Percentiles rank a stretch among this genome's conserved stretches.
Conservation (phyloP, 805 yeast species). For the Komagataella mondaviorum region DNA sequence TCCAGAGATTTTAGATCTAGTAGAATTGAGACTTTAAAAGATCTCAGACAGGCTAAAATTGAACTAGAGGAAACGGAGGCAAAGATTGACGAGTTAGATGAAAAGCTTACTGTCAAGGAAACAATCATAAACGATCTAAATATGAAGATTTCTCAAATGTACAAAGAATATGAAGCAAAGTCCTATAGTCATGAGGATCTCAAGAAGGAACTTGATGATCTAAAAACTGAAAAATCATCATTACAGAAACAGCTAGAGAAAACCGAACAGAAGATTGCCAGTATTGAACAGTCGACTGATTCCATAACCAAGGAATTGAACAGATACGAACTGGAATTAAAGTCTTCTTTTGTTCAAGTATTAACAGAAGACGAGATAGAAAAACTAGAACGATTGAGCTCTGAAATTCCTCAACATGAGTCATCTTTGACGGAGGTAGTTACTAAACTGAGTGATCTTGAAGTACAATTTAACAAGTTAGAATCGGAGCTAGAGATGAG, state of each 20-base stretch:
- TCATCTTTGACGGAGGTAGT: constrained; percentile 25
- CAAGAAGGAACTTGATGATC: background rate
- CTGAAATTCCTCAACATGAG: constrained; percentile 24
- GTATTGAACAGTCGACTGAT: constrained; percentile 13
- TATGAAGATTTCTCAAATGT: constrained; percentile 23
- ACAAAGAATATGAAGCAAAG: constrained; percentile 10
- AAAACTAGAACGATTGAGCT: constrained; percentile 21
- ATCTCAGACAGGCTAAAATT: constrained; percentile 35
- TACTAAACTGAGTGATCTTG: constrained; percentile 26
- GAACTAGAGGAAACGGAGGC: constrained; percentile 28
- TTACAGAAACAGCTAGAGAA: constrained; percentile 27
- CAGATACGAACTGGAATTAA: constrained; percentile 34
- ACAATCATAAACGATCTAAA: constrained; percentile 35
- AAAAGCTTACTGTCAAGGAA: constrained; percentile 30
- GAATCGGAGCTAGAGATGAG: constrained; percentile 48
- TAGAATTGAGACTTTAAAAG: constrained; percentile 56
- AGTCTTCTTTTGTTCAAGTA: constrained; percentile 37
- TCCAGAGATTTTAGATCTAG: constrained; percentile 47
- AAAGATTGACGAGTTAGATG: constrained; percentile 23
- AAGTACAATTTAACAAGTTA: constrained; percentile 29
- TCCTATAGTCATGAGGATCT: background rate
- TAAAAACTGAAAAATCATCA: constrained; percentile 10
- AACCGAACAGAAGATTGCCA: constrained; percentile 22
- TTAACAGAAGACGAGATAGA: constrained; percentile 35
- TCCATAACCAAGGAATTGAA: constrained; percentile 22